A percentile compares a stretch with the other conserved stretches of the same genome.
phyloP scores from a whole-genome alignment of 352 stramenopile species.

The Pythium vanterpoolii region DNA sequence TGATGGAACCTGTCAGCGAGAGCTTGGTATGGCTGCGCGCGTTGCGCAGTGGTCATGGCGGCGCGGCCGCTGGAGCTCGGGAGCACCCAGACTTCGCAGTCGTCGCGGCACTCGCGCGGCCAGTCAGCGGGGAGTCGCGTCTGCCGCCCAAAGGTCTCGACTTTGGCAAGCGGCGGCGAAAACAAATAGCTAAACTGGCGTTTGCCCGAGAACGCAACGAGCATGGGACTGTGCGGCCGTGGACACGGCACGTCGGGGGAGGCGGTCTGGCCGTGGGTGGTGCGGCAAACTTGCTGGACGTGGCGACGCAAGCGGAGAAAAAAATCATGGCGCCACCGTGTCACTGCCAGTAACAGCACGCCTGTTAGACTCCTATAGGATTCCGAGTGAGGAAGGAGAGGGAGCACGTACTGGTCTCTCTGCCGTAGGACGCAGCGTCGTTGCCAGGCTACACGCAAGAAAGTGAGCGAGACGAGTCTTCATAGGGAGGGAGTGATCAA shows the following conservation, averaged over 20 bases:
- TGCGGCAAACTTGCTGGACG: conserved; percentile 43
- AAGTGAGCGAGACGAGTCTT: neutral
- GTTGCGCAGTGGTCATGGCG: conserved; percentile 74
- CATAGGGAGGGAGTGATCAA: too few species aligned
- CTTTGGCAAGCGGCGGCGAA: conserved; percentile 58
- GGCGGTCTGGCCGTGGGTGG: conserved; percentile 16
- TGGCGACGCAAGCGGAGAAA: conserved; percentile 51
- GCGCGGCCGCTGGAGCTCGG: conserved; percentile 81
- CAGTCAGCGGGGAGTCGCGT: conserved; percentile 56
- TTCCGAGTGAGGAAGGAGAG: neutral
- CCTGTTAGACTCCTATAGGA: neutral
- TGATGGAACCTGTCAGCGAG: conserved; percentile 57
- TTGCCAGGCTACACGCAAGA: conserved; percentile 59
- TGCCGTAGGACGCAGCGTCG: conserved; percentile 76
- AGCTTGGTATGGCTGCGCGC: conserved; percentile 63
- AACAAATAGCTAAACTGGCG: conserved; percentile 86
- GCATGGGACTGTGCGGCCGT: conserved; percentile 47
- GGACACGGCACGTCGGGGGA: conserved; percentile 23
- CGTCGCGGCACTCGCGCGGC: conserved; percentile 49
- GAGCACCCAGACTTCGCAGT: conserved; percentile 81
- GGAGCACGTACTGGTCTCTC: conserved; percentile 48
- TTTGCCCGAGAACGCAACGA: conserved; percentile 87
- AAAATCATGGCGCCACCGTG: conserved; percentile 21
- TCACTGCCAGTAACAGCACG: conserved; percentile 2
- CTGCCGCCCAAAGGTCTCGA: conserved; percentile 61